Base-by-base conservation (phyloP, 805 yeast species). In the Saturnispora hagleri region DNA sequence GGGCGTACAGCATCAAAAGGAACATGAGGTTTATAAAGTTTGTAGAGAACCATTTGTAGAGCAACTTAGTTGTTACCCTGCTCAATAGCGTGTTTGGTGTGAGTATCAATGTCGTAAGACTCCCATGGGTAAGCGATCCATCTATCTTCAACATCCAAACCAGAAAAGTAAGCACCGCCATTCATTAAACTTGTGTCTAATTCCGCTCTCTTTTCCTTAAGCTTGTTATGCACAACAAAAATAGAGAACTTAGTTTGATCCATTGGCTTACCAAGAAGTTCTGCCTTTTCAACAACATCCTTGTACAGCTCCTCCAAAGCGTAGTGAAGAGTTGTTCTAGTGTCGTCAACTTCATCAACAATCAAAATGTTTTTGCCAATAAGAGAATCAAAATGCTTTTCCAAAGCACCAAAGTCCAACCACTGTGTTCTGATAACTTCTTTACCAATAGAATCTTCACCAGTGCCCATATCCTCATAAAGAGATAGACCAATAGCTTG, bases 71-170 rank as follows among this genome's bases (percentile, higher is more conserved):
- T 73, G 64, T 83, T 79, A 34, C 89, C 90, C 69, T 86, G 95
- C 49, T 69, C 72, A 50, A 71, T 69, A 28, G 95, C 91, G 36
- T 64, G 62, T 57, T 72, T 72, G 24, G 93, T 83, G 65, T 87
- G 96, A 56, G 73, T 74, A 61, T 86, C 95, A 58, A 87, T 88
- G 67, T 87, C 93, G 27, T 67, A 69, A 18, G 93, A 84, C 64
- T 88, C 96, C 95, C 95, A 87, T 41, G 96, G 96, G 67, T 88
- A 87, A 42, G 91, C 89, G 60, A 87, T 80, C 96, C 96, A 87
- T 61, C 71, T 72, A 63, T 87, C 95, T 26, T 81, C 81, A 40
- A 85, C 84, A 41, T 86, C 82, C 59, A 78, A 73, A 41, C 91
- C 95, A 48, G 88, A 85, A 46, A 82, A 67, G 65, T 88, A 88